A percentile compares a stretch with the other conserved stretches of the same genome.
Evolutionary conservation across 768 basidiomycete species (phyloP).

Genomic region (Russula ochroleuca): DNA sequence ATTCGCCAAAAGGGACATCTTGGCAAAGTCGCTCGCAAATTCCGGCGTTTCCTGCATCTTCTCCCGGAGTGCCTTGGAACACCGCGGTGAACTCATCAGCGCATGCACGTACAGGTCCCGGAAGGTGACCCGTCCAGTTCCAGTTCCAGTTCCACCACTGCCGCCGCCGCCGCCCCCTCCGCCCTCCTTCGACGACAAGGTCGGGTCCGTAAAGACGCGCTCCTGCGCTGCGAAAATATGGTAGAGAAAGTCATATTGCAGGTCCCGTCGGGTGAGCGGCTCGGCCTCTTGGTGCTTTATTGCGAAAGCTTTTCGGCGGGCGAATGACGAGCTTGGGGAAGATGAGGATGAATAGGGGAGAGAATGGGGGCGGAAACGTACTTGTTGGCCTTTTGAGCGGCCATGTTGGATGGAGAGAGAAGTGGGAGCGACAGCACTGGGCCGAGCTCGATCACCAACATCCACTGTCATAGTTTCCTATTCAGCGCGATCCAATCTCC

Average conservation of each 20-base stretch:
- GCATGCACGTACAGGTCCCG: slow-evolving; percentile 47
- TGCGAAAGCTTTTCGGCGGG: slow-evolving; percentile 41
- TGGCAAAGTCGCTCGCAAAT: slow-evolving; percentile 68
- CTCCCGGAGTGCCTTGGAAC: slow-evolving; percentile 65
- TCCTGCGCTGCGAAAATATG: slow-evolving; percentile 43
- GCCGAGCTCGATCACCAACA: neutral
- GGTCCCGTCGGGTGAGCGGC: slow-evolving; percentile 60
- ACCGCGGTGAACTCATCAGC: slow-evolving; percentile 54
- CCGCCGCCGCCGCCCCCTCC: slow-evolving; percentile 4
- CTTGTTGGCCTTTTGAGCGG: slow-evolving; percentile 26
- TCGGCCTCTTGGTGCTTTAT: slow-evolving; percentile 58
- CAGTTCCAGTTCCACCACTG: neutral
- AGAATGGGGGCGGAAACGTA: slow-evolving; percentile 8
- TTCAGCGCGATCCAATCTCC: slow-evolving; percentile 10
- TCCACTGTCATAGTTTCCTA: slow-evolving; percentile 11
- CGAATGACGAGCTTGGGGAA: slow-evolving; percentile 39
- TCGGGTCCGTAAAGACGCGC: slow-evolving; percentile 61
- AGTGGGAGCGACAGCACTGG: neutral
- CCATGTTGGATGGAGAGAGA: slow-evolving; percentile 16
- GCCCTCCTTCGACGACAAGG: slow-evolving; percentile 32
- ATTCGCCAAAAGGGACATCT: slow-evolving; percentile 69
- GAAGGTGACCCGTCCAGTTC: slow-evolving; percentile 38
- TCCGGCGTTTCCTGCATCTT: slow-evolving; percentile 58
- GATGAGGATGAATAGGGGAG: slow-evolving; percentile 18
- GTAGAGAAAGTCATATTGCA: slow-evolving; percentile 54